Evolutionary conservation across 2,329 filamentous ascomycete genomes (phyloP), one percentile per base, ranked within the genome.

Genomic region (Alternaria novae-zelandiae): DNA sequence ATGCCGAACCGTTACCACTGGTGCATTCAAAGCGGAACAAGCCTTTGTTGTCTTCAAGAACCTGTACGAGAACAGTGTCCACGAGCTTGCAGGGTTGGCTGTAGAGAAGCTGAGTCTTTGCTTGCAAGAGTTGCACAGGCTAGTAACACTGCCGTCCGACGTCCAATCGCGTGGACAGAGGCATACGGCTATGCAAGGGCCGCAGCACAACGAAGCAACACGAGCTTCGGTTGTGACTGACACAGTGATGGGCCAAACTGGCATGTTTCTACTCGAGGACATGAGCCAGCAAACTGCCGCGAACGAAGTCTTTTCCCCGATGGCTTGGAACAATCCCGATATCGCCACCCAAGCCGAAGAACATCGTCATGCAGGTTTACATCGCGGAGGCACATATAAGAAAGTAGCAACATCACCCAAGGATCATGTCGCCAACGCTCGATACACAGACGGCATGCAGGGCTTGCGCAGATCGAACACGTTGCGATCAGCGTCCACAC

Each of bases 231-330:
- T 26, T 56, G 68, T 32, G 56, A 71, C 69, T 61, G 80, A 83
- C 49, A 74, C 78, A 1, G 81, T 84, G 13, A 85, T 84, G 83
- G 81, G 82, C 15, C 80, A 81, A 54, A 82, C 81, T 3, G 82
- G 83, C 6, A 84, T 84, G 82, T 74, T 82, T 43, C 73, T 84
- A 1, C 77, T 84, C 26, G 83, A 85, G 66, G 83, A 84, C 60
- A 72, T 78, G 13, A 82, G 82, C 8, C 69, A 84, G 30, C 83
- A 84, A 54, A 71, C 72, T 21, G 76, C 78, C 59, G 65, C 71
- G 17, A 67, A 70, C 5, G 77, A 80, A 62, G 64, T 63, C 10
- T 80, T 79, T 56, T 64, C 72, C 26, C 79, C 79, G 21, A 71
- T 79, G 23, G 68, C 59, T 13, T 81, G 78, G 74, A 64, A 61